A percentile compares a stretch with the other conserved stretches of the same genome.
phyloP scores from a whole-genome alignment of 371 early-diverging fungal genomes.

The Rhizomucor pusillus region DNA sequence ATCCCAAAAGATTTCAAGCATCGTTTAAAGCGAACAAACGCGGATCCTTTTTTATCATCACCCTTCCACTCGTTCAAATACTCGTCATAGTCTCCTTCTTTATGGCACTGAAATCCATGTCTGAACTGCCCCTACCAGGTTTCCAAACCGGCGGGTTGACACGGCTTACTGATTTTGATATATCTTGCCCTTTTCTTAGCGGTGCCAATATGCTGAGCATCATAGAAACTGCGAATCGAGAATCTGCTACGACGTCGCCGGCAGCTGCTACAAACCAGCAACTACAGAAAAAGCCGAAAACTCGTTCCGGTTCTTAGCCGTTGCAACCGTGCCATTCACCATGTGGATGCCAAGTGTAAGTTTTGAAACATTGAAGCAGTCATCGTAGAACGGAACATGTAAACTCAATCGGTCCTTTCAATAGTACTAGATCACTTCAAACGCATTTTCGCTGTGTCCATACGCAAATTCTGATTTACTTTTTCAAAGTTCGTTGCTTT shows the following conservation, averaged over 20 bases:
- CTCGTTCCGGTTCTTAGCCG: conserved; percentile 61
- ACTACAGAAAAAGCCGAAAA: conserved; percentile 61
- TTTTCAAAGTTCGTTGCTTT: conserved; percentile 87
- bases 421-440: too few relatives aligned
- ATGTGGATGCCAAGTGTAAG: conserved; percentile 75
- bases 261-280: conserved; percentile 48
- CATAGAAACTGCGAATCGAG: conserved; percentile 68
- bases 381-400: too few relatives aligned
- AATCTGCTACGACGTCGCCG: too few relatives aligned
- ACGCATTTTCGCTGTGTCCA: too few relatives aligned
- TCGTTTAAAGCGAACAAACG: conserved; percentile 66
- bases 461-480: conserved; percentile 8
- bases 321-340: conserved; percentile 68
- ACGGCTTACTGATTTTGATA: conserved; percentile 85
- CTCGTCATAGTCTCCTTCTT: conserved; percentile 92
- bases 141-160: conserved; percentile 71
- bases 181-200: conserved; percentile 74
- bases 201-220: conserved; percentile 71
- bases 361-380: too few relatives aligned
- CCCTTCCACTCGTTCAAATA: conserved; percentile 67
- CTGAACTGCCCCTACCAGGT: conserved; percentile 83
- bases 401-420: too few relatives aligned
- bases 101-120: conserved; percentile 80
- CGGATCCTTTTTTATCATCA: conserved; percentile 61
- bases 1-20: conserved; percentile 51